Percentiles rank a stretch among this genome's conserved stretches.
Conservation (phyloP, 2,329 filamentous ascomycete species). For the Hymenoscyphus infarciens region DNA sequence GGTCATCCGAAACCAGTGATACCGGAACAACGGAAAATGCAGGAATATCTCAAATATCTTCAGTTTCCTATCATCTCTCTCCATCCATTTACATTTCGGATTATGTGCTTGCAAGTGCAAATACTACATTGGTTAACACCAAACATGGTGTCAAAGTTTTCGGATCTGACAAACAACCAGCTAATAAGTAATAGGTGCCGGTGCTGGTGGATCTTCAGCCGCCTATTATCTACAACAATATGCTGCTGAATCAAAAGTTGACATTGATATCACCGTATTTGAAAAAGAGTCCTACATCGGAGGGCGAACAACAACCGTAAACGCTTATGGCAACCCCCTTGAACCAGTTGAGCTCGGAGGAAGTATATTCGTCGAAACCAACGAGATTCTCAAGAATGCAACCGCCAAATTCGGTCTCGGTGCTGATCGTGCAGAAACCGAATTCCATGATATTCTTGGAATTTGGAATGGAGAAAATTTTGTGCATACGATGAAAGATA, state of each 20-base stretch:
- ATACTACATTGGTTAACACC: neutral
- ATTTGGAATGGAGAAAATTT: conserved; percentile 82
- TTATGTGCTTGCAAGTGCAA: neutral
- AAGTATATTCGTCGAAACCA: conserved; percentile 84
- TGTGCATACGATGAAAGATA: conserved; percentile 61
- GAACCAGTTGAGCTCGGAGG: conserved; percentile 82
- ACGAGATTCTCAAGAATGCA: conserved; percentile 76
- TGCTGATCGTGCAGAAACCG: conserved; percentile 44
- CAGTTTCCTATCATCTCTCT: no score
- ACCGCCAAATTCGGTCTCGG: conserved; percentile 67
- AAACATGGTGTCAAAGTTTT: neutral
- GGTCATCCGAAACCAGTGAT: no score
- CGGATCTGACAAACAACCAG: neutral
- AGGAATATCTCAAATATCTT: no score
- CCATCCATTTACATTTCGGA: neutral
- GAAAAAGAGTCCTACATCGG: conserved; percentile 76
- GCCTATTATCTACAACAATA: conserved; percentile 79
- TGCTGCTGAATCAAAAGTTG: conserved; percentile 54
- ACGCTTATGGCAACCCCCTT: conserved; percentile 64
- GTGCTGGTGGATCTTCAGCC: conserved; percentile 80
- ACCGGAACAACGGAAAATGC: no score
- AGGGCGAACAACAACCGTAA: conserved; percentile 81
- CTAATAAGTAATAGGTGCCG: conserved; percentile 61
- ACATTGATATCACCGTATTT: conserved; percentile 80
- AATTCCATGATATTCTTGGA: conserved; percentile 51